Evolutionary conservation across 2,329 filamentous ascomycete species (phyloP).

Genomic region (Magnaporthiopsis incrustans): DNA sequence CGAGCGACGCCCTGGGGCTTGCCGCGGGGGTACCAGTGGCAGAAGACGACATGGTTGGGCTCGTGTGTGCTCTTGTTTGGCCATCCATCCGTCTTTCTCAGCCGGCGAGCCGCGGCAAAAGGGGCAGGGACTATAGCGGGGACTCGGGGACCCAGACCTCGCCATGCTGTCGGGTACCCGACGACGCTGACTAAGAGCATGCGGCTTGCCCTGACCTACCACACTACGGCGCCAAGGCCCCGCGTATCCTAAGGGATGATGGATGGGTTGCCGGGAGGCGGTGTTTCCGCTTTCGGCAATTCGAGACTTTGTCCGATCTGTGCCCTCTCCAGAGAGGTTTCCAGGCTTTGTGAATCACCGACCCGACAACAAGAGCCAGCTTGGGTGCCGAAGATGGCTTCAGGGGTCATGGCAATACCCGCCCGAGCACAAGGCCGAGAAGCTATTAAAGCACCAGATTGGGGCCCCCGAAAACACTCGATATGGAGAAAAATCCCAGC

Average conservation of each 20-base stretch:
- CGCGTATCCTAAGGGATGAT: too few relatives aligned
- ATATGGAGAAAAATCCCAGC: neutral
- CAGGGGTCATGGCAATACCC: neutral
- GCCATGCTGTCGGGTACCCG: neutral
- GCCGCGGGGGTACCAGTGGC: neutral
- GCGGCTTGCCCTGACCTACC: neutral
- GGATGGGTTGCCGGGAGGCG: too few relatives aligned
- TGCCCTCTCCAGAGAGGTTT: neutral
- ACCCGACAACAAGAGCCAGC: neutral
- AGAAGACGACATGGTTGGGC: neutral
- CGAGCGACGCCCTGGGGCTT: constrained; percentile 22
- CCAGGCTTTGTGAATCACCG: neutral
- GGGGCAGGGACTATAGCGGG: neutral
- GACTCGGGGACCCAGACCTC: constrained; percentile 1
- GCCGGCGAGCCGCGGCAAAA: neutral
- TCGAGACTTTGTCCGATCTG: neutral
- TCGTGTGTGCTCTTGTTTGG: neutral
- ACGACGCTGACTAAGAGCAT: neutral
- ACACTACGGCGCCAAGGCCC: too few relatives aligned
- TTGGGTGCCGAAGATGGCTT: neutral
- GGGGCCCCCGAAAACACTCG: neutral
- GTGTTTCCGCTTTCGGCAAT: neutral
- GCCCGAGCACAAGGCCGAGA: neutral
- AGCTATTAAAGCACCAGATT: neutral
- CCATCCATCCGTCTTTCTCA: neutral